Evolutionary conservation across 495 filamentous ascomycete species (phyloP).

Genomic region (Aspergillus egyptiacus): DNA sequence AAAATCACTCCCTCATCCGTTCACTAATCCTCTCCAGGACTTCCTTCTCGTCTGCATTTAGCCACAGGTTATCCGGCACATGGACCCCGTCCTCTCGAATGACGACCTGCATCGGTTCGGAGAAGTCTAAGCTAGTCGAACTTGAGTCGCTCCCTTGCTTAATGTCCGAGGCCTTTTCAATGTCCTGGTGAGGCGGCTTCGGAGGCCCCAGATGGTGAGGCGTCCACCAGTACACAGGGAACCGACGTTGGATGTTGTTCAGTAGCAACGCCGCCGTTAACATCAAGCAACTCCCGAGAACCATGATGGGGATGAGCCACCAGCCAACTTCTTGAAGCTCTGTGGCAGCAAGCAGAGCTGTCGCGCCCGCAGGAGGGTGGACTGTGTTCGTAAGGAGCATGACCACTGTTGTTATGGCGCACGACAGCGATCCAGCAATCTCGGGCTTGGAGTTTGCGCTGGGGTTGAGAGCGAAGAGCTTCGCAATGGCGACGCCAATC

Average conservation of each 20-base stretch:
- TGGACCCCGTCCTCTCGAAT: slow-evolving; percentile 26
- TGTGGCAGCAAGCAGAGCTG: slow-evolving; percentile 70
- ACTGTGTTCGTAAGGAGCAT: slow-evolving; percentile 78
- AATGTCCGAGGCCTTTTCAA: slow-evolving; percentile 14
- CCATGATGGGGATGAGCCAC: slow-evolving; percentile 62
- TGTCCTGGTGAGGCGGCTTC: slow-evolving; percentile 15
- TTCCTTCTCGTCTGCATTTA: slow-evolving; percentile 30
- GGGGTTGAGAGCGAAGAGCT: slow-evolving; percentile 61
- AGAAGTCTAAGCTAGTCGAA: slow-evolving; percentile 24
- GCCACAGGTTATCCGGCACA: slow-evolving; percentile 31
- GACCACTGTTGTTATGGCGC: slow-evolving; percentile 57
- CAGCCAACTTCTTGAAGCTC: slow-evolving; percentile 62
- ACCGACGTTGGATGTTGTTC: slow-evolving; percentile 73
- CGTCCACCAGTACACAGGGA: slow-evolving; percentile 70
- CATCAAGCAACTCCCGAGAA: slow-evolving; percentile 63
- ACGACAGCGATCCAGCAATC: slow-evolving; percentile 64
- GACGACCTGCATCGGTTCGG: slow-evolving; percentile 27
- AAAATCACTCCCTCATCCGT: slow-evolving; percentile 20
- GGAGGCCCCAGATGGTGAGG: slow-evolving; percentile 23
- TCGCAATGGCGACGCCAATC: slow-evolving; percentile 61
- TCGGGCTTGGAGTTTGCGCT: slow-evolving; percentile 46
- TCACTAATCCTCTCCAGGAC: slow-evolving; percentile 30
- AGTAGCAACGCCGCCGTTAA: slow-evolving; percentile 57
- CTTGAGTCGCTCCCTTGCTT: slow-evolving; percentile 20
- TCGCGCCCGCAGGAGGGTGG: slow-evolving; percentile 86